Percentiles rank a stretch among this genome's conserved stretches.
Conservation (phyloP, 371 early-diverging fungal species). For the Mucor sp. region DNA sequence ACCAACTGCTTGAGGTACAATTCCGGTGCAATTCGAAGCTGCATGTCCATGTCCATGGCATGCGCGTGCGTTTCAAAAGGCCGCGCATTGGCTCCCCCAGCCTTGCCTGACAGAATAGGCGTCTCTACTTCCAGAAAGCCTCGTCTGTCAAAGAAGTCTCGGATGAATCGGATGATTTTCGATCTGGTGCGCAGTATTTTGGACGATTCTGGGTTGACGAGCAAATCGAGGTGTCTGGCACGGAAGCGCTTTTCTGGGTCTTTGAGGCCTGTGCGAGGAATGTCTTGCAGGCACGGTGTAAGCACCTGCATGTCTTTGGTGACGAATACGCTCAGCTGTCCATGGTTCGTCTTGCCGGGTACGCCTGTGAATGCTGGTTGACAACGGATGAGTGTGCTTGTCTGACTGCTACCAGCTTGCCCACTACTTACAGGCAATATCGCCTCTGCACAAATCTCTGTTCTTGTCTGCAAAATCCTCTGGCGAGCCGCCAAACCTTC, state of each 20-base stretch:
- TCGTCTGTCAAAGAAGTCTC: conserved; percentile 76
- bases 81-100: conserved; percentile 96
- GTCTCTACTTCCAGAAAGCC: conserved; percentile 98
- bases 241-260: conserved; percentile 87
- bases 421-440: conserved; percentile 68
- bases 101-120: conserved; percentile 84
- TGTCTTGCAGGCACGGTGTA: conserved; percentile 85
- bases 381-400: too few relatives aligned
- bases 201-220: conserved; percentile 76
- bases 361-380: conserved; percentile 71
- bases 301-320: conserved; percentile 64
- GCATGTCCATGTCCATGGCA: conserved; percentile 80
- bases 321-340: conserved; percentile 82
- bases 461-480: conserved; percentile 50
- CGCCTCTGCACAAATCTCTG: conserved; percentile 61
- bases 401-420: too few relatives aligned
- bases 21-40: conserved; percentile 95
- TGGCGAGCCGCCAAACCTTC: conserved; percentile 40
- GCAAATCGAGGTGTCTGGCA: conserved; percentile 86
- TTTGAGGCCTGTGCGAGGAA: conserved; percentile 75
- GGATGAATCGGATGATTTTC: conserved; percentile 73
- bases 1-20: conserved; percentile 95
- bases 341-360: conserved; percentile 80
- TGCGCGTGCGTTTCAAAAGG: conserved; percentile 91
- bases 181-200: conserved; percentile 59